Evolutionary conservation across 164 flowering plant species (phyloP).

Genomic region (Protea cynaroides): DNA sequence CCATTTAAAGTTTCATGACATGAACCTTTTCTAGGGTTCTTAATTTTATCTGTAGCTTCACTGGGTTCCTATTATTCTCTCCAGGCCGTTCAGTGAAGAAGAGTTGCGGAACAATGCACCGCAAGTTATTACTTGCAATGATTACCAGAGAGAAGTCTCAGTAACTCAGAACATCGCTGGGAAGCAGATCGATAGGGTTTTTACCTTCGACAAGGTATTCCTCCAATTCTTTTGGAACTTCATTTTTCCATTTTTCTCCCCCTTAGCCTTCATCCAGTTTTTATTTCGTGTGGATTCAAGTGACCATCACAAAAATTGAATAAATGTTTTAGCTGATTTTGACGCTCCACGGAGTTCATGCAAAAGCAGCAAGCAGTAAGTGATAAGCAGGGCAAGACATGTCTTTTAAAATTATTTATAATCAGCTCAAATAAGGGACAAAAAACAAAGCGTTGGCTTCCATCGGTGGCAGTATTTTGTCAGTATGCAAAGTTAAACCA

Average conservation of each 20-base stretch:
- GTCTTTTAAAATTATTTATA: too few relatives aligned
- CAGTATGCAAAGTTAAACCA: too few relatives aligned
- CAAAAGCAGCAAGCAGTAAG: too few relatives aligned
- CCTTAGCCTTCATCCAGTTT: background rate
- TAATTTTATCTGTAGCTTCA: background rate
- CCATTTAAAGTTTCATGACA: background rate
- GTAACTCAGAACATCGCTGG: conserved; percentile 52
- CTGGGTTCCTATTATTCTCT: background rate
- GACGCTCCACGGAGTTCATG: too few relatives aligned
- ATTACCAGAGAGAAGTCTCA: conserved; percentile 19
- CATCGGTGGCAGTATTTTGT: too few relatives aligned
- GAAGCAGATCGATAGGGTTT: conserved; percentile 47
- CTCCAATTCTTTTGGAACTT: too few relatives aligned
- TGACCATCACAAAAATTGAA: too few relatives aligned
- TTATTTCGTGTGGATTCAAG: too few relatives aligned
- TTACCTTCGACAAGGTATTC: conserved; percentile 50
- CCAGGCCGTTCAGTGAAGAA: conserved; percentile 3
- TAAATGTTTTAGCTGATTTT: too few relatives aligned
- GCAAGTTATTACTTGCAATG: conserved; percentile 1
- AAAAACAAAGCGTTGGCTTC: too few relatives aligned
- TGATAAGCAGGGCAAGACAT: too few relatives aligned
- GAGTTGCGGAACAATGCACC: conserved; percentile 2
- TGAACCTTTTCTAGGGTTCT: background rate
- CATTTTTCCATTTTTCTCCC: background rate
- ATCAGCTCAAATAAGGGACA: too few relatives aligned